phyloP scores from a whole-genome alignment of 208 protist species.

The Acanthamoeba sp. region DNA sequence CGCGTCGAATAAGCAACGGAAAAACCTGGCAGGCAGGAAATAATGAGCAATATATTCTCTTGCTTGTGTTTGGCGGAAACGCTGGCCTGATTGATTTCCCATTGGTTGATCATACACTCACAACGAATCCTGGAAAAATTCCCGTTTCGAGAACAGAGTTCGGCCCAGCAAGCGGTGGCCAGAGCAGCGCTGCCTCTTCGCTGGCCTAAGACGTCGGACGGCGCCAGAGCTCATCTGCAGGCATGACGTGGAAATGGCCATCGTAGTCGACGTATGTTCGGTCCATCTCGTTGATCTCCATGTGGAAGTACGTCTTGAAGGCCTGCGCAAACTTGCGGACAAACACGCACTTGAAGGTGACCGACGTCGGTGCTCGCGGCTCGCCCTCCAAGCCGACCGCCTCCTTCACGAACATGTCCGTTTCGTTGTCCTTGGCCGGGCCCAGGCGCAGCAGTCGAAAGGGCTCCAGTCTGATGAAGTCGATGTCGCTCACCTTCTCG shows the following conservation, averaged over 20 bases:
- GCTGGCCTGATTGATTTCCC: background rate
- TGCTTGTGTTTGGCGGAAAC: no score
- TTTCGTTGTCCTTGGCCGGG: background rate
- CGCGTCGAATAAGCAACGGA: no score
- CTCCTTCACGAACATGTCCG: constrained; percentile 18
- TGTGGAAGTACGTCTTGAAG: background rate
- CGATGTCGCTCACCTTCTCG: constrained; percentile 1
- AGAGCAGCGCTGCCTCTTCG: no score
- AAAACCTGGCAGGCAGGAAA: no score
- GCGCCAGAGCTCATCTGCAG: background rate
- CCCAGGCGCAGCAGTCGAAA: constrained; percentile 1
- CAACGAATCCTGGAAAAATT: background rate
- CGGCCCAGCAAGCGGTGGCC: background rate
- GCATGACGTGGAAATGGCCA: background rate
- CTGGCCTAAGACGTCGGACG: no score
- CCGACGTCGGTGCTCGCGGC: background rate
- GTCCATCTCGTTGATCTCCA: constrained; percentile 42
- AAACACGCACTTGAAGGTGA: background rate
- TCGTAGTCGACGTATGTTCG: background rate
- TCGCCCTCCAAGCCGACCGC: background rate
- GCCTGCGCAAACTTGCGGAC: background rate
- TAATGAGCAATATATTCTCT: no score
- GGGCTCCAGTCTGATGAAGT: background rate
- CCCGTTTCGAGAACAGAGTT: background rate
- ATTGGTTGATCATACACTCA: background rate